These are phyloP conservation scores for Candida odintsovae DNA, from an alignment of 805 yeast genomes.

Conservation along the genomic window DNA sequence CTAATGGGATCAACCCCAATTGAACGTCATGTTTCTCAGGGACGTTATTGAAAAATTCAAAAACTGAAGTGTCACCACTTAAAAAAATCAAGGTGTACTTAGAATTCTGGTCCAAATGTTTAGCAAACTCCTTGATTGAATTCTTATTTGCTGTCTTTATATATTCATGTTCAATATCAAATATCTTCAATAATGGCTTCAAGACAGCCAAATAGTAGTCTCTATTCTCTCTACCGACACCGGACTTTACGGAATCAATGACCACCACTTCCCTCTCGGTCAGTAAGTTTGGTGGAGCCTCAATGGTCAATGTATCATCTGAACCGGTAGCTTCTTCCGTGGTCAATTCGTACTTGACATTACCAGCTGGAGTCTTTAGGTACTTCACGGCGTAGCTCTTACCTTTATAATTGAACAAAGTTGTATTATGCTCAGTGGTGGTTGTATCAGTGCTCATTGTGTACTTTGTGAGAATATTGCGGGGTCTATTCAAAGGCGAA, in stretches of 20 bases:
- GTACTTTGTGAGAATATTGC: background rate
- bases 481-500: too few species aligned
- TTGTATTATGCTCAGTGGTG: background rate
- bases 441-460: background rate
- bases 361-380: background rate
- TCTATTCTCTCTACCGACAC: slow-evolving; percentile 28
- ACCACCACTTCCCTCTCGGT: slow-evolving; percentile 15
- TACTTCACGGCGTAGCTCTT: background rate
- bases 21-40: slow-evolving; percentile 19
- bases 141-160: slow-evolving; percentile 34
- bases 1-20: slow-evolving; percentile 53
- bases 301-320: background rate
- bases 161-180: slow-evolving; percentile 34
- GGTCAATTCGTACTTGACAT: background rate
- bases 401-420: background rate
- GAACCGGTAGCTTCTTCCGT: background rate
- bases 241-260: slow-evolving; percentile 32
- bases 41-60: slow-evolving; percentile 58
- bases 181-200: slow-evolving; percentile 38
- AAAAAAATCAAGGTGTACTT: slow-evolving; percentile 48
- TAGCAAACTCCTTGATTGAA: slow-evolving; percentile 38
- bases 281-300: background rate
- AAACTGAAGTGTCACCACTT: slow-evolving; percentile 84
- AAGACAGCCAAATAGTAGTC: slow-evolving; percentile 39
- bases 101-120: slow-evolving; percentile 16